phyloP scores from a whole-genome alignment of 306 rosid genomes.

The Delonix regia region DNA sequence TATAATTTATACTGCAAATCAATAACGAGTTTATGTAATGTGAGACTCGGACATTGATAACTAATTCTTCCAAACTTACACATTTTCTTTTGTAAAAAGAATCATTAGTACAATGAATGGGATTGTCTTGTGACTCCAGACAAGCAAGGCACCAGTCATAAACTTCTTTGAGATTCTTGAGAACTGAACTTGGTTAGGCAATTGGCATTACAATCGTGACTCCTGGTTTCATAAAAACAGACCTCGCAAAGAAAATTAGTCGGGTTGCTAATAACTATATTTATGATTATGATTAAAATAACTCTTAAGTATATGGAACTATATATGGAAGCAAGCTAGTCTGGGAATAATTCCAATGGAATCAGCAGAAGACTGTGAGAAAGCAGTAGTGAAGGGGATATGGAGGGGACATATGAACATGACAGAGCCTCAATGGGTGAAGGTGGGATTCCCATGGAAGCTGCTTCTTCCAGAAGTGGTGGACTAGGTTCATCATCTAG shows the following conservation, averaged over 20 bases:
- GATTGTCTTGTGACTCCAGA: conserved; percentile 34
- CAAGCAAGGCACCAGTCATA: conserved; percentile 55
- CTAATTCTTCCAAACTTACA: background rate
- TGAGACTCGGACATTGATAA: conserved; percentile 31
- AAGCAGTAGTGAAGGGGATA: conserved; percentile 35
- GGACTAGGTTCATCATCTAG: background rate
- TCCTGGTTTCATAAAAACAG: conserved; percentile 42
- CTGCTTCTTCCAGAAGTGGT: conserved; percentile 22
- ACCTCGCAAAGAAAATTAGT: background rate
- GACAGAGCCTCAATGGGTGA: conserved; percentile 41
- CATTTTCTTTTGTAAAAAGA: background rate
- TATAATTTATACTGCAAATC: too few relatives aligned
- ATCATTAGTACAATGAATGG: too few relatives aligned
- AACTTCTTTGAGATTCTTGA: conserved; percentile 51
- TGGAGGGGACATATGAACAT: conserved; percentile 43
- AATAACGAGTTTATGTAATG: conserved; percentile 59
- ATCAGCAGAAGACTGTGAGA: conserved; percentile 30
- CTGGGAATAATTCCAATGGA: conserved; percentile 36
- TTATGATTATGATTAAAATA: background rate
- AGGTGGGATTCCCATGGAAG: conserved; percentile 15
- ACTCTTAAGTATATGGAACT: background rate
- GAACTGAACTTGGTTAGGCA: conserved; percentile 42
- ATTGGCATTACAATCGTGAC: conserved; percentile 54
- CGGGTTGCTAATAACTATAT: background rate
- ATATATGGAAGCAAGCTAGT: conserved; percentile 30